Base-by-base conservation (phyloP, 2,329 filamentous ascomycete species). In the Cytospora chrysosperma region DNA sequence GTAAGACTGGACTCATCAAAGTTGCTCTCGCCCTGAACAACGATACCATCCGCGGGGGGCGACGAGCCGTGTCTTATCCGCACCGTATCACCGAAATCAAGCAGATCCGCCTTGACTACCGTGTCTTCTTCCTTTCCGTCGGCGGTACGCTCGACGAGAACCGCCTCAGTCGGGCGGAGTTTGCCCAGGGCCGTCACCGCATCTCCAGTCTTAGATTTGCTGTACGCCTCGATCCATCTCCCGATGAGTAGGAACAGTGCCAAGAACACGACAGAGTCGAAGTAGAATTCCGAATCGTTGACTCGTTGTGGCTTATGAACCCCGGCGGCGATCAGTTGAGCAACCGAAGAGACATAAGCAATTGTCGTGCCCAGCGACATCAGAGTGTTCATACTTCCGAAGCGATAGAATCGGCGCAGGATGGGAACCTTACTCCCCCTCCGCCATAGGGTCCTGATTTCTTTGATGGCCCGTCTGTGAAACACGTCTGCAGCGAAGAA, bases 381-480 rank as follows among this genome's bases (percentile, higher is more conserved):
- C 65, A 97, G 83, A 79, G 96, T 89, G 72, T 96, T 96, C 93
- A 97, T 97, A 78, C 93, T 97, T 10, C 93, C 93, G 71, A 97
- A 97, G n/a, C 90, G 88, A 74, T 93, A 92, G 71, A 97, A 93
- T 17, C 93, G 83, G 69, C 89, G 85, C 19, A 91, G 70, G 4
- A 96, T 73, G 0, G 92, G 90, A 1, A 88, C 88, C 43, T 83
- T 85, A 72, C 92, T 96, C 30, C 87, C 85, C 2, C 79, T 86
- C 26, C 89, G 84, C 93, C 93, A 97, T 67, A 97, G 80, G 0
- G 87, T 82, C 65, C 82, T 81, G 15, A 97, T 78, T 70, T 97
- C 93, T 73, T 93, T 95, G 68, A 93, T 73, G 0, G 92, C 90
- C 49, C 91, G 84, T 15, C 82, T 76, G 72, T 97, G 94, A 74